Conservation (phyloP, 495 filamentous ascomycete genomes). For the Podospora sp. region DNA sequence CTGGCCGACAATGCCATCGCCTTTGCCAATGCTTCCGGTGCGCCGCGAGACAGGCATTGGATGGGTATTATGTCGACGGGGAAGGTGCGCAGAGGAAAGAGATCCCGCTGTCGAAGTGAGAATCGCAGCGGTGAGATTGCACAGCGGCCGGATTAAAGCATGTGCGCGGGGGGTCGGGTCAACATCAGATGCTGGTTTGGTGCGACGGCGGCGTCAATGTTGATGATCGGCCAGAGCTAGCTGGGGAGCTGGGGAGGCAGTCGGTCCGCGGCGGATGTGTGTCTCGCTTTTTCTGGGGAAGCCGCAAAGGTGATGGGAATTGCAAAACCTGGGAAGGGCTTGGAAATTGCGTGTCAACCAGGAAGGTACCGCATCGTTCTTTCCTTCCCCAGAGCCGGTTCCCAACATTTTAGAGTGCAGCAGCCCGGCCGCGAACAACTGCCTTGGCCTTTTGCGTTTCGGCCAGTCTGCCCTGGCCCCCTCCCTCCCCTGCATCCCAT, state of each 20-base stretch:
- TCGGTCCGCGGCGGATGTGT: not conserved
- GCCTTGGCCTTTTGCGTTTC: not conserved
- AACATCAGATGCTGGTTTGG: not conserved
- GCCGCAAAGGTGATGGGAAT: too few relatives aligned
- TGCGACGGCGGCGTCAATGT: not conserved
- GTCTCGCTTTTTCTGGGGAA: not conserved
- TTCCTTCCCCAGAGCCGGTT: not conserved
- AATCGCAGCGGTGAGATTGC: not conserved
- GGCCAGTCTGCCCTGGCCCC: not conserved
- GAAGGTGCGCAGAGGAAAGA: conserved; percentile 1
- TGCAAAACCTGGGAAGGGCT: too few relatives aligned
- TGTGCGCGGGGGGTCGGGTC: not conserved
- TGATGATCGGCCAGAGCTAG: not conserved
- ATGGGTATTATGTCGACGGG: not conserved
- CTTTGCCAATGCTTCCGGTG: conserved; percentile 24
- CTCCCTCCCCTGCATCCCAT: not conserved
- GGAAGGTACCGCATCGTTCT: not conserved
- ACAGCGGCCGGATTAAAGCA: not conserved
- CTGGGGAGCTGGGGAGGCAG: not conserved
- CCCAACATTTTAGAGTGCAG: not conserved
- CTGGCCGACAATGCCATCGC: conserved; percentile 21
- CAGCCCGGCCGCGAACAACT: not conserved
- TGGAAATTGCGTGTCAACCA: not conserved
- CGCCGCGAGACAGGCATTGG: conserved; percentile 26
- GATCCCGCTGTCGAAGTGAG: too few relatives aligned